phyloP scores from a whole-genome alignment of 371 early-diverging fungal species.

The Mucor circinelloides region DNA sequence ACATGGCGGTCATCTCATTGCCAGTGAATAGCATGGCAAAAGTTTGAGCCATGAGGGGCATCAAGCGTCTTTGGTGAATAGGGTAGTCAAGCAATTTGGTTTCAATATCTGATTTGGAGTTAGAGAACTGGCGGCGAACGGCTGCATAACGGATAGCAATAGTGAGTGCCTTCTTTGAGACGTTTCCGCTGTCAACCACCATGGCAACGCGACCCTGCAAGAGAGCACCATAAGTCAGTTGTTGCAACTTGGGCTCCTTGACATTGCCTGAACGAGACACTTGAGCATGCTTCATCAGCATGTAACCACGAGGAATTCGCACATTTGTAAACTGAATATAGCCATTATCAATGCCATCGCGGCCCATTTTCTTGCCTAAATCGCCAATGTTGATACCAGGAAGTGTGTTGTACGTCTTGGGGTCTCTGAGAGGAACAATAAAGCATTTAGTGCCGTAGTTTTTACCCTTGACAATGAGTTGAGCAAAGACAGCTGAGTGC shows the following conservation, averaged over 20 bases:
- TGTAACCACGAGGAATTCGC: conserved; percentile 79
- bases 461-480: conserved; percentile 76
- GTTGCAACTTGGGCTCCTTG: conserved; percentile 63
- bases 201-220: conserved; percentile 89
- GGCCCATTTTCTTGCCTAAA: conserved; percentile 77
- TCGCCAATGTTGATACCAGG: conserved; percentile 75
- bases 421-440: conserved; percentile 69
- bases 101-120: conserved; percentile 52
- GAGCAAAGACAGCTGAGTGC: conserved; percentile 80
- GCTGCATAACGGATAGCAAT: conserved; percentile 92
- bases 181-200: conserved; percentile 87
- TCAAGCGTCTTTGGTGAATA: conserved; percentile 89
- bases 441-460: conserved; percentile 81
- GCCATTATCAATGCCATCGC: conserved; percentile 86
- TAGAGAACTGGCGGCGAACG: conserved; percentile 85
- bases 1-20: conserved; percentile 78
- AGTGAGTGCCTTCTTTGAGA: conserved; percentile 88
- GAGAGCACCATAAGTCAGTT: conserved; percentile 83
- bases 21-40: conserved; percentile 92
- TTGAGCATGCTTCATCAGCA: conserved; percentile 93
- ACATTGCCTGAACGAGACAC: conserved; percentile 81
- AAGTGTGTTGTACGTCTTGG: conserved; percentile 55
- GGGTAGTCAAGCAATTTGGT: conserved; percentile 91
- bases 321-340: conserved; percentile 85
- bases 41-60: conserved; percentile 89